Evolutionary conservation across 148 eudicot genomes (phyloP), one percentile per base, ranked within the genome.

Genomic region (Nepenthes mirabilis): DNA sequence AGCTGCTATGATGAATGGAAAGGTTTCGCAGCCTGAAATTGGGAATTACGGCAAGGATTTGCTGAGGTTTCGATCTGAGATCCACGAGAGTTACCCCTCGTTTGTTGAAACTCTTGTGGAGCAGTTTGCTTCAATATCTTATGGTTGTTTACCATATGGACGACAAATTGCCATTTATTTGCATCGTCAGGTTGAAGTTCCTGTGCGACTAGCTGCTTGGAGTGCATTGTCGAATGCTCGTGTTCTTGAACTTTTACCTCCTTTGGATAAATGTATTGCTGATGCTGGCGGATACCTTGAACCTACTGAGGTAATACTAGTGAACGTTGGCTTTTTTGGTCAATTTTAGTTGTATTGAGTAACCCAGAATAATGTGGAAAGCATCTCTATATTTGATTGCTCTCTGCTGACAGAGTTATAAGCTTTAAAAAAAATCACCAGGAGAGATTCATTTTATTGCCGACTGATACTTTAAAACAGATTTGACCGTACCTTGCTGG

Each of bases 241-340:
- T 59, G 96, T 74, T 58, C 91, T 93, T 65, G 99, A 93, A 55
- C 96, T 88, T 69, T 74, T 93, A 57, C 96, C 99, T 1, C 78
- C 83, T 69, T 62, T 88, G 63, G 82, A 62, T 14, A 73, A 79
- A 47, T 88, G 94, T 61, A 33, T 86, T 35, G 78, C 77, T 40
- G 65, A 65, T 35, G 77, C 72, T 59, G 80, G 80, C 71, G 95
- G 99, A 37, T 93, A 83, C 74, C 89, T 93, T 52, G 85, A 86
- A 71, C 95, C 96, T 56, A 43, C 68, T 55, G 99, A 93, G 96
- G 99, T 91, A 79, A 37, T 50, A 40, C 10, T 34, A 11, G 2
- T 48, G 32, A 36, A 60, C 33, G 55, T 52, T 59, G 56, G 34
- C 5, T 35, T 5, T 14, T 10, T 53, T 57, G 59, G 51, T 36